Evolutionary conservation across 495 filamentous ascomycete genomes (phyloP), one percentile per base, ranked within the genome.

Genomic region (Barbatosphaeria neglecta): DNA sequence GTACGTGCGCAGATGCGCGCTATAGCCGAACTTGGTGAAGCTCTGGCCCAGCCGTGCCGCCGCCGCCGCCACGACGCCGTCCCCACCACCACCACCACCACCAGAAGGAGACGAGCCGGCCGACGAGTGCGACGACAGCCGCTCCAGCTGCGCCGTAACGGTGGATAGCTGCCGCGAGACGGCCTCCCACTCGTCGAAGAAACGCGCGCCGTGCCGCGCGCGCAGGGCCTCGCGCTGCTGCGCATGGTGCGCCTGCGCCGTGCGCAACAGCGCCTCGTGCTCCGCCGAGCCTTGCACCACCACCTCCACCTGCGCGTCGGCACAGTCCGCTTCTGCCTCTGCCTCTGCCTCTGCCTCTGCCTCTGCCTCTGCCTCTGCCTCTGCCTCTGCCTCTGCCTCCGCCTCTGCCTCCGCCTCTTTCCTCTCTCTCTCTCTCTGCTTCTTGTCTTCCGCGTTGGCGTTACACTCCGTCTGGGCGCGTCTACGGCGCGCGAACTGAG

Each of bases 21-120:
- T 62, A 47, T 78, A 81, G 13, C 77, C 77, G 57, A 72, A 81
- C 50, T 73, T 73, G 10, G 59, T 64, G 53, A 81, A 81, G 51
- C 75, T 80, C 22, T 72, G 71, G 45, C 77, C 69, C 1, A 80
- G 60, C 16, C 66, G 54, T 1, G 31, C 31, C 31, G 31, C 6
- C 6, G 31, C 31, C 2, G 31, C 31, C 3, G 31, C 31, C 2
- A 35, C 31, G 31, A 35, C 9, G 13, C 1, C 31, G 31, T 35
- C 31, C 27, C 27, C n/a, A n/a, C n/a, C n/a, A n/a, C n/a, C n/a
- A n/a, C n/a, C n/a, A n/a, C n/a, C n/a, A n/a, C n/a, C n/a, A n/a
- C n/a, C n/a, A n/a, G n/a, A n/a, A n/a, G 27, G 27, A 31, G 27
- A 13, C 27, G 8, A 13, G 3, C 9, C 6, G 27, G 3, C 9